These are phyloP conservation scores for Amauroascus niger DNA, from an alignment of 2,329 filamentous ascomycete genomes.

Conservation along the genomic window DNA sequence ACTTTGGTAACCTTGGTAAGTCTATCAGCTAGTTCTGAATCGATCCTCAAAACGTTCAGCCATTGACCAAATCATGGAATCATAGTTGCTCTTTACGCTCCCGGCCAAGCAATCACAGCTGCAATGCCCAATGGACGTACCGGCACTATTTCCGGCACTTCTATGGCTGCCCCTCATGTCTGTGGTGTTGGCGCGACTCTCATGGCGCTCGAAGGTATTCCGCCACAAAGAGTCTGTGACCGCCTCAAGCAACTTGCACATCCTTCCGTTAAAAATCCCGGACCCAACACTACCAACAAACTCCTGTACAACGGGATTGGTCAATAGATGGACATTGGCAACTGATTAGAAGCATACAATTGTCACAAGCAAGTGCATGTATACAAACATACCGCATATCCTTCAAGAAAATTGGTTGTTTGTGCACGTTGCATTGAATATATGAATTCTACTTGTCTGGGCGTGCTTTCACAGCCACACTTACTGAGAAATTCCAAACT, in stretches of 20 bases:
- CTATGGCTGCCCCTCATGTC: constrained; percentile 37
- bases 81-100: constrained; percentile 47
- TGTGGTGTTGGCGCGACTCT: constrained; percentile 48
- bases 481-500: too few species aligned
- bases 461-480: too few species aligned
- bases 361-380: background rate
- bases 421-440: too few species aligned
- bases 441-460: too few species aligned
- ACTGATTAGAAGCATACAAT: background rate
- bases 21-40: background rate
- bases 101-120: constrained; percentile 44
- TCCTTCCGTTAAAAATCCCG: constrained; percentile 19
- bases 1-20: constrained; percentile 33
- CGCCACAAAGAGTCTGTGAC: constrained; percentile 35
- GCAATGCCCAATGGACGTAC: constrained; percentile 42
- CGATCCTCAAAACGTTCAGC: background rate
- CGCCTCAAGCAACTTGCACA: constrained; percentile 47
- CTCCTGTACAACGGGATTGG: constrained; percentile 26
- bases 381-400: too few species aligned
- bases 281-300: constrained; percentile 22
- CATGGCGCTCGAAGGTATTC: constrained; percentile 43
- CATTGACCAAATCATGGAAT: background rate
- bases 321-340: background rate
- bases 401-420: too few species aligned
- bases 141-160: constrained; percentile 35